These are phyloP conservation scores for Anthoceros angustus DNA, from an alignment of 225 moss, liverwort and hornwort species.

Conservation along the genomic window DNA sequence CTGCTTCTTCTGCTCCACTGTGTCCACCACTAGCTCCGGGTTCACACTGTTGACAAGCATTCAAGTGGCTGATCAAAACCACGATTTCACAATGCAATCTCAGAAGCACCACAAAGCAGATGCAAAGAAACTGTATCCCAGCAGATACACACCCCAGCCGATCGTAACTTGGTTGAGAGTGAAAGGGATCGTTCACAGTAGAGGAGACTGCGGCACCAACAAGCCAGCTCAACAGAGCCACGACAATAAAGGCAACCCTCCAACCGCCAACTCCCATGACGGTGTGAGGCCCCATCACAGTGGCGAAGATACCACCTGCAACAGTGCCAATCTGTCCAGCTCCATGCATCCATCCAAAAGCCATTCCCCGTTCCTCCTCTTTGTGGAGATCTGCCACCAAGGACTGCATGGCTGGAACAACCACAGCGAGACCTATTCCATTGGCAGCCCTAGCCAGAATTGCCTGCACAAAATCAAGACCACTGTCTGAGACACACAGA, in stretches of 20 bases:
- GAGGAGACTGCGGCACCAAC: constrained; percentile 31
- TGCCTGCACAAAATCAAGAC: constrained; percentile 19
- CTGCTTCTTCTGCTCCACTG: neutral
- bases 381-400: constrained; percentile 43
- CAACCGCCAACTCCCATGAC: constrained; percentile 40
- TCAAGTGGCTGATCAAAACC: neutral
- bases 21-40: neutral
- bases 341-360: constrained; percentile 49
- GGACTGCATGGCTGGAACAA: constrained; percentile 50
- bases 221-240: constrained; percentile 34
- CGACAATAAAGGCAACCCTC: constrained; percentile 45
- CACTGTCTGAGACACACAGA: neutral
- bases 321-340: constrained; percentile 50
- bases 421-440: constrained; percentile 52
- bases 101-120: neutral
- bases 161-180: constrained; percentile 12
- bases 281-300: constrained; percentile 33
- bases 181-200: constrained; percentile 27
- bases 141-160: constrained; percentile 16
- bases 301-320: constrained; percentile 50
- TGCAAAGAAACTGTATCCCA: neutral
- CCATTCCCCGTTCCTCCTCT: constrained; percentile 32
- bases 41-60: neutral
- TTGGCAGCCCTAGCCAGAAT: constrained; percentile 38
- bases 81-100: neutral